A percentile compares a stretch with the other conserved stretches of the same genome.
Evolutionary conservation across 768 basidiomycete genomes (phyloP).

Genomic region (Boletus speciosus): DNA sequence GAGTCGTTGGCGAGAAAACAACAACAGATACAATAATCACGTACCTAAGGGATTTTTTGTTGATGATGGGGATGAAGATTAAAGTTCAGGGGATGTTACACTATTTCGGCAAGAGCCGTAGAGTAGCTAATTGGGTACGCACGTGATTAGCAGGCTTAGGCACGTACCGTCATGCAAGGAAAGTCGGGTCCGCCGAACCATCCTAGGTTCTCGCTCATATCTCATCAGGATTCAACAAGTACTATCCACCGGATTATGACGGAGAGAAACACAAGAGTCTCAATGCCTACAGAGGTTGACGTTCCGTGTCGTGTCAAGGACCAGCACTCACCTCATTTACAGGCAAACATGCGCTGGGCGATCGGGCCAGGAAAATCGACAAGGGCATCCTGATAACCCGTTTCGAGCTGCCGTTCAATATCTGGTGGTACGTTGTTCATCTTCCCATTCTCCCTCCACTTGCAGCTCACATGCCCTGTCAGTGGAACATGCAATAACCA

Average conservation of each 20-base stretch:
- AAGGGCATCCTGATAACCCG: slow-evolving; percentile 94
- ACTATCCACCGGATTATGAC: slow-evolving; percentile 76
- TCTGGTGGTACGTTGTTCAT: slow-evolving; percentile 73
- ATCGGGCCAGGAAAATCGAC: slow-evolving; percentile 91
- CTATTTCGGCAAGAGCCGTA: slow-evolving; percentile 15
- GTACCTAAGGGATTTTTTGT: slow-evolving; percentile 29
- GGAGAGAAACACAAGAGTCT: slow-evolving; percentile 67
- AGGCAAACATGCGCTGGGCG: slow-evolving; percentile 94
- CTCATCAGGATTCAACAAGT: slow-evolving; percentile 65
- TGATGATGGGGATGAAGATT: slow-evolving; percentile 30
- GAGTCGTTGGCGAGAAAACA: background rate
- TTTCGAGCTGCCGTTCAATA: slow-evolving; percentile 95
- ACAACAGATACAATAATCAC: background rate
- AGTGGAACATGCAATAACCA: slow-evolving; percentile 95
- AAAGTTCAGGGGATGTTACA: slow-evolving; percentile 25
- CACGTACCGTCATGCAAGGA: slow-evolving; percentile 40
- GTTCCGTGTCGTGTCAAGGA: background rate
- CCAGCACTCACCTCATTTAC: slow-evolving; percentile 1
- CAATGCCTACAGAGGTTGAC: slow-evolving; percentile 64
- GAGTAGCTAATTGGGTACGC: slow-evolving; percentile 1
- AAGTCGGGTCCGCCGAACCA: slow-evolving; percentile 13
- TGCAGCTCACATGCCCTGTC: slow-evolving; percentile 2
- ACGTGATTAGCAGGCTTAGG: slow-evolving; percentile 4
- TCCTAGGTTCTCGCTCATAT: slow-evolving; percentile 4
- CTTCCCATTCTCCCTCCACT: no score